Percentiles rank a stretch among this genome's conserved stretches.
phyloP scores from a whole-genome alignment of 2,329 filamentous ascomycete genomes.

The Stylonectria norvegica region DNA sequence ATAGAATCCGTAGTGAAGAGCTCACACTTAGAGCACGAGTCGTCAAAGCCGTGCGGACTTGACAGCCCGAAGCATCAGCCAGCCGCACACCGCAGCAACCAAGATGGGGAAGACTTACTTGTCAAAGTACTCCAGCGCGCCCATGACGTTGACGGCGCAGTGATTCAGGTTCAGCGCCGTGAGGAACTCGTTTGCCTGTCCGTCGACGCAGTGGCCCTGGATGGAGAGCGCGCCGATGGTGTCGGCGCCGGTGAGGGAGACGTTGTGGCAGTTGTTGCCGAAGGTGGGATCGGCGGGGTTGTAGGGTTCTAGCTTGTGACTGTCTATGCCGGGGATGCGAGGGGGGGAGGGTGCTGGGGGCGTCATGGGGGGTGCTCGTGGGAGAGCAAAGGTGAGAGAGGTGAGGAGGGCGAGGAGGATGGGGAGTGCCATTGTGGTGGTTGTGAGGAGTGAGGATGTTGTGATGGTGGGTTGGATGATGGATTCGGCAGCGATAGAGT shows the following conservation, averaged over 20 bases:
- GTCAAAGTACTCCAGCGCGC: conserved; percentile 14
- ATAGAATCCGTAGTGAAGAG: no score
- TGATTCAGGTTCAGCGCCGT: conserved; percentile 26
- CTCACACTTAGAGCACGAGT: no score
- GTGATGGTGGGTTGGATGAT: background rate
- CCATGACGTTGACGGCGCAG: conserved; percentile 19
- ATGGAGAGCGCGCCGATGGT: conserved; percentile 18
- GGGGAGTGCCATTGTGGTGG: background rate
- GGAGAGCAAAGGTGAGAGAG: background rate
- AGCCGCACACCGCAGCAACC: no score
- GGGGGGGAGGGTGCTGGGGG: background rate
- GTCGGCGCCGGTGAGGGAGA: conserved; percentile 20
- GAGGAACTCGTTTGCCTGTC: conserved; percentile 17
- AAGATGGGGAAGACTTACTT: conserved; percentile 13
- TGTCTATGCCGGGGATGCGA: background rate
- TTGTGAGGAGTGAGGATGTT: background rate
- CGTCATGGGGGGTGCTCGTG: background rate
- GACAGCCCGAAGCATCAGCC: no score
- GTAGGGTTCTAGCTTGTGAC: background rate
- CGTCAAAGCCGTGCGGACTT: no score
- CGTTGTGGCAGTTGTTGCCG: conserved; percentile 14
- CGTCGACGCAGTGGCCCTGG: conserved; percentile 19
- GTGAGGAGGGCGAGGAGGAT: background rate
- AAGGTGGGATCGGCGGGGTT: conserved; percentile 3
- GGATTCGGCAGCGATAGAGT: no score